Evolutionary conservation across 306 rosid genomes (phyloP).

Genomic region (Potentilla sterilis): DNA sequence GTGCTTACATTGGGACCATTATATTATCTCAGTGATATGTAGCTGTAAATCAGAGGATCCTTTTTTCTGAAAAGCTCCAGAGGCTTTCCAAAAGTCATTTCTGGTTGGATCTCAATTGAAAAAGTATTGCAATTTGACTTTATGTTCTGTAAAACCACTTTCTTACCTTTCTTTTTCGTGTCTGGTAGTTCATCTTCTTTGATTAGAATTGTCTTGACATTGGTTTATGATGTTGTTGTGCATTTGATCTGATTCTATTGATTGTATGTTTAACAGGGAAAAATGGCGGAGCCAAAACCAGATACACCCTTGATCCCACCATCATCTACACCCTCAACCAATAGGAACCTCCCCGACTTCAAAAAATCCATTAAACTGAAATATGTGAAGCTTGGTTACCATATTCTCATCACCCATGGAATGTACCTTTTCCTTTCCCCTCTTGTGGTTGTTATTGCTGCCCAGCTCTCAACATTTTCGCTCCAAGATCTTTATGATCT

Average conservation of each 20-base stretch:
- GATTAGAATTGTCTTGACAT: constrained; percentile 8
- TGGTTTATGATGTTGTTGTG: constrained; percentile 6
- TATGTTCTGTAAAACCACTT: not conserved
- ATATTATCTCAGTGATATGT: constrained; percentile 12
- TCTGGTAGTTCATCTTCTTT: not conserved
- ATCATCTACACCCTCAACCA: constrained; percentile 30
- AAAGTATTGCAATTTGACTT: not conserved
- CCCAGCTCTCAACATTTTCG: constrained; percentile 73
- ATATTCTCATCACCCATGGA: constrained; percentile 79
- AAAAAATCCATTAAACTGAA: constrained; percentile 74
- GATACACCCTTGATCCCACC: constrained; percentile 49
- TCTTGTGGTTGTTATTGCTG: constrained; percentile 54
- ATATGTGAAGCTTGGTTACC: constrained; percentile 92
- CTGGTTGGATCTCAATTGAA: constrained; percentile 2
- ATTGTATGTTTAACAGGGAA: constrained; percentile 42
- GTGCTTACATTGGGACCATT: not conserved
- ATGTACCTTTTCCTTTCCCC: constrained; percentile 83
- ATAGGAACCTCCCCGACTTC: constrained; percentile 76
- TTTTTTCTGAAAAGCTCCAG: not conserved
- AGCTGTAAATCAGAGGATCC: constrained; percentile 16
- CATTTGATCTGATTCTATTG: constrained; percentile 10
- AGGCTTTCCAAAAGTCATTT: not conserved
- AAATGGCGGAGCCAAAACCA: constrained; percentile 54
- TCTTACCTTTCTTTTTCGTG: not conserved
- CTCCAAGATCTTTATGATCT: constrained; percentile 60